These are phyloP conservation scores for Alternaria alternata DNA, from an alignment of 2,329 filamentous ascomycete genomes.

Conservation along the genomic window DNA sequence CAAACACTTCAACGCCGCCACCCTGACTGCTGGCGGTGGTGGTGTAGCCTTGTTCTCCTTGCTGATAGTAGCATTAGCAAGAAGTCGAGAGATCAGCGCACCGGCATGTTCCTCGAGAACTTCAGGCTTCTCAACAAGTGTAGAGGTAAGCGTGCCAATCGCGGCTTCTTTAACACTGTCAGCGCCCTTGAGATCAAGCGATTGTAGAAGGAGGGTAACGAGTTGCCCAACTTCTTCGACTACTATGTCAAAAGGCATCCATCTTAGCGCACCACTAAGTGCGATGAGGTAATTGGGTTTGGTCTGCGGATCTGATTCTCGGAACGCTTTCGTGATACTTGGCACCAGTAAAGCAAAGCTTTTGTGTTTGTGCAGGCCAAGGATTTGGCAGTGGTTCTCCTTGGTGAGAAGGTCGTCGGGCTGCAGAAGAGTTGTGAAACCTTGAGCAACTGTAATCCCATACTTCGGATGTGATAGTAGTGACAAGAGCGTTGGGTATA, in stretches of 20 bases:
- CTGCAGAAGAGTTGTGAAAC: conserved; percentile 67
- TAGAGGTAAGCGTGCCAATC: conserved; percentile 65
- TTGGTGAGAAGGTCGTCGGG: conserved; percentile 68
- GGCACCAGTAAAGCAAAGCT: conserved; percentile 68
- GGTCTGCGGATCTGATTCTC: conserved; percentile 51
- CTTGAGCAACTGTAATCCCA: conserved; percentile 62
- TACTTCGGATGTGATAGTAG: conserved; percentile 59
- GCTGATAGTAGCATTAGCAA: conserved; percentile 53
- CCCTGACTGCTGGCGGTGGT: conserved; percentile 53
- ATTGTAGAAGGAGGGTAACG: conserved; percentile 68
- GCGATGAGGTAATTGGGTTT: conserved; percentile 71
- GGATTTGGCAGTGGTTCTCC: conserved; percentile 68
- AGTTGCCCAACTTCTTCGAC: conserved; percentile 66
- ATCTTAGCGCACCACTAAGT: conserved; percentile 67
- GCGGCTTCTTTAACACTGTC: conserved; percentile 67
- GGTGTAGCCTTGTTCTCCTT: conserved; percentile 19
- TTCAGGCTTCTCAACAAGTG: conserved; percentile 65
- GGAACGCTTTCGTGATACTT: conserved; percentile 62
- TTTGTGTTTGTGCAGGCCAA: conserved; percentile 69
- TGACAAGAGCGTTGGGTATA: conserved; percentile 58
- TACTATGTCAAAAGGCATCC: conserved; percentile 67
- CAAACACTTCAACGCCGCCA: conserved; percentile 59
- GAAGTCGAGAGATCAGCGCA: conserved; percentile 64
- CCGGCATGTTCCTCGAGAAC: conserved; percentile 64
- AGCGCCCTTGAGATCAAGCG: conserved; percentile 63